These are phyloP conservation scores for Malus hybrid DNA, from an alignment of 331 rosid genomes.

Conservation along the genomic window DNA sequence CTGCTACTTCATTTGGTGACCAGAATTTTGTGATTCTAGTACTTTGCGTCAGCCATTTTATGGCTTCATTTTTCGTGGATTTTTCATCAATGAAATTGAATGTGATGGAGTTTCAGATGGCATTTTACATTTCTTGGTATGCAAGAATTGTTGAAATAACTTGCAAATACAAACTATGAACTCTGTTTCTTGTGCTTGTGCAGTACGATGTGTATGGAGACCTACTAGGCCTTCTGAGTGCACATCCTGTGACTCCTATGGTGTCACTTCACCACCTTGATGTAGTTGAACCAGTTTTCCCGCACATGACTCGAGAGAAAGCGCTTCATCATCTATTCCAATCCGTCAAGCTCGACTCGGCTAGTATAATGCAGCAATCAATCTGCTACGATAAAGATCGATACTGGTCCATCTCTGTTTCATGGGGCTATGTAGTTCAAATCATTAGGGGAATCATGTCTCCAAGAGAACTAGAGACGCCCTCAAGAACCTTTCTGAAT, in stretches of 20 bases:
- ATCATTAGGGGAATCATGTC: conserved; percentile 63
- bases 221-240: conserved; percentile 67
- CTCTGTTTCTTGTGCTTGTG: conserved; percentile 7
- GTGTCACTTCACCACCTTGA: conserved; percentile 77
- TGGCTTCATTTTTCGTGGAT: no score
- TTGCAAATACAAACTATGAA: neutral
- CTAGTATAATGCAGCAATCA: conserved; percentile 83
- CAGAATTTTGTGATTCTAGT: no score
- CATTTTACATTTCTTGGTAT: neutral
- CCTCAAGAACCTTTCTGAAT: conserved; percentile 70
- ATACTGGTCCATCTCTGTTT: conserved; percentile 72
- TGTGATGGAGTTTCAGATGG: no score
- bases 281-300: conserved; percentile 79
- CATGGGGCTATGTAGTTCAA: conserved; percentile 90
- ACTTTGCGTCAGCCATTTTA: no score
- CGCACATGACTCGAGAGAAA: conserved; percentile 37
- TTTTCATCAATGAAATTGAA: no score
- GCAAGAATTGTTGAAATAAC: neutral
- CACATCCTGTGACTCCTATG: conserved; percentile 81
- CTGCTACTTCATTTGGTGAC: neutral
- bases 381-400: conserved; percentile 69
- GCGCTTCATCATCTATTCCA: conserved; percentile 50
- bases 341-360: conserved; percentile 52
- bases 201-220: conserved; percentile 94
- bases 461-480: conserved; percentile 80